Conservation (phyloP, 495 filamentous ascomycete species). For the Podospora bellae-mahoneyi region DNA sequence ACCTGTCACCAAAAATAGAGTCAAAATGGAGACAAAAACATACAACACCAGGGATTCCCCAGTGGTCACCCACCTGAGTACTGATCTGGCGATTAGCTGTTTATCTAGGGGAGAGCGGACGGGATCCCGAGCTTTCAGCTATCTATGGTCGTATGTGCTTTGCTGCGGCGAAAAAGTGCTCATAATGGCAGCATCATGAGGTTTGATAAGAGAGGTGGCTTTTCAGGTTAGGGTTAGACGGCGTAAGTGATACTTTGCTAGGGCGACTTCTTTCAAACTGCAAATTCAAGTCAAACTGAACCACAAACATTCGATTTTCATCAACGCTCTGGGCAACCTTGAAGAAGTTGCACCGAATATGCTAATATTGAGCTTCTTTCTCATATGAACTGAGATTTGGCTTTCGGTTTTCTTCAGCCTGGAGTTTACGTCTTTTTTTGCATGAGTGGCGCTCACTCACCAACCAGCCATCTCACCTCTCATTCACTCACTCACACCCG, state of each 20-base stretch:
- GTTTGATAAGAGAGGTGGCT: background rate
- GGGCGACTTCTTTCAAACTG: background rate
- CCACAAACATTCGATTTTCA: background rate
- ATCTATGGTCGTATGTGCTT: conserved; percentile 45
- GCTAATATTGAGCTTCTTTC: no score
- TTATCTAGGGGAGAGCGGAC: conserved; percentile 52
- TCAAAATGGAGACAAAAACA: background rate
- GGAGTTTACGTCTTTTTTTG: background rate
- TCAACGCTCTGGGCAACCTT: background rate
- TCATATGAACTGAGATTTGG: background rate
- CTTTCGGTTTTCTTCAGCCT: background rate
- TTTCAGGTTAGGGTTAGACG: background rate
- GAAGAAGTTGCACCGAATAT: background rate
- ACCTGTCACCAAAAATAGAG: background rate
- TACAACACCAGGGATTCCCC: background rate
- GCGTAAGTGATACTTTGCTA: background rate
- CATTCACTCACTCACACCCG: background rate
- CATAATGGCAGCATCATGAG: background rate
- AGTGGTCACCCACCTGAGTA: background rate
- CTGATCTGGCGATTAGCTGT: conserved; percentile 16
- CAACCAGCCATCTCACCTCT: background rate
- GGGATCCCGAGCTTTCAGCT: conserved; percentile 47
- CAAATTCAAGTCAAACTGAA: background rate
- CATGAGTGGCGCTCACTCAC: background rate
- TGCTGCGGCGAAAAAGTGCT: background rate